A percentile compares a stretch with the other conserved stretches of the same genome.
Conservation (phyloP, 257 asterid species). For the Solanum pimpinellifolium region DNA sequence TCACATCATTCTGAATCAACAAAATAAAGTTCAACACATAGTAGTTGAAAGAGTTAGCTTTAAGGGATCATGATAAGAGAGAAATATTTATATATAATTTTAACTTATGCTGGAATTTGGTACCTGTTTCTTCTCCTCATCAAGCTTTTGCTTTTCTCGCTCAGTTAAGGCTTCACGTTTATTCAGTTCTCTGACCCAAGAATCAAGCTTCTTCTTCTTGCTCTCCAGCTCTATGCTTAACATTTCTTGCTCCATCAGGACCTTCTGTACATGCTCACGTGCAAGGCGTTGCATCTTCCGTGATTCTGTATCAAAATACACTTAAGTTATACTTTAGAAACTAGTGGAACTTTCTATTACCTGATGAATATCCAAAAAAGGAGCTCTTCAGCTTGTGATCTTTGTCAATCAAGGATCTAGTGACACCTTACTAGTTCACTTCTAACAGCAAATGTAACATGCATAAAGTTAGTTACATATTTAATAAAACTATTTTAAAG, state of each 20-base stretch:
- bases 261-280: constrained; percentile 59
- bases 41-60: background rate
- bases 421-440: background rate
- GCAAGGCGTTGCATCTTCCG: constrained; percentile 65
- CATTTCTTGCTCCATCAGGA: constrained; percentile 63
- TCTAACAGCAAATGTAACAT: background rate
- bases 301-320: constrained; percentile 30
- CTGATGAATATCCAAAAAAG: background rate
- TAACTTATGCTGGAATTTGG: background rate
- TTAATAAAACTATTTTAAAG: background rate
- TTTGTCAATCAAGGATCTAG: background rate
- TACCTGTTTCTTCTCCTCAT: constrained; percentile 71
- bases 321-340: background rate
- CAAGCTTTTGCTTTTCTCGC: constrained; percentile 76
- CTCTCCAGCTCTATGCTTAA: constrained; percentile 51
- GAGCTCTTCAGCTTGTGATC: background rate
- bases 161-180: constrained; percentile 70
- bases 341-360: background rate
- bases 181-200: constrained; percentile 74
- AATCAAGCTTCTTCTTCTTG: constrained; percentile 53
- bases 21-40: background rate
- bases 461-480: background rate
- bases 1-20: constrained; percentile 47
- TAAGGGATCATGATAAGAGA: background rate
- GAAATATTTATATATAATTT: background rate